phyloP scores from a whole-genome alignment of 2,329 filamentous ascomycete genomes.

The Pseudodiploospora longispora region DNA sequence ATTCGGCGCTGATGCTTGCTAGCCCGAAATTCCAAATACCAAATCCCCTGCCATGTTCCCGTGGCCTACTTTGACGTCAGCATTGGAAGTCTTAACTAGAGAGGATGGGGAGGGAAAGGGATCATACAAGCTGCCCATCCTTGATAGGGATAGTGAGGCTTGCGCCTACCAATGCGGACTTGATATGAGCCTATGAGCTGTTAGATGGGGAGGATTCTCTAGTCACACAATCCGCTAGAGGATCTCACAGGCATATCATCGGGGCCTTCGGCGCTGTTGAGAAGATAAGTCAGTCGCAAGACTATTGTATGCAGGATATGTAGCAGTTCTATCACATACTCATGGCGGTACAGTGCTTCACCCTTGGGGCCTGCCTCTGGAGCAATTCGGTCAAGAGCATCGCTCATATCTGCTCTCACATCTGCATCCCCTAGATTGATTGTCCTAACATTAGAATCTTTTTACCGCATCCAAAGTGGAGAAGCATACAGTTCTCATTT shows the following conservation, averaged over 20 bases:
- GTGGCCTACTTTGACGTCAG: constrained; percentile 35
- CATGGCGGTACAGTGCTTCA: constrained; percentile 70
- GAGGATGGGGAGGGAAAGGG: background rate
- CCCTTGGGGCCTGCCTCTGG: constrained; percentile 68
- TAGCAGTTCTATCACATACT: constrained; percentile 17
- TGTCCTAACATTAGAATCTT: background rate
- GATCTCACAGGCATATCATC: constrained; percentile 82
- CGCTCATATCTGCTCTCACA: constrained; percentile 88
- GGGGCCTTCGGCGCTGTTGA: constrained; percentile 61
- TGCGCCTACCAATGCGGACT: constrained; percentile 80
- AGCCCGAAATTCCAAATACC: constrained; percentile 84
- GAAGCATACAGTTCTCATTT: constrained; percentile 74
- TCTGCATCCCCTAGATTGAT: constrained; percentile 53
- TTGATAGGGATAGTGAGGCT: constrained; percentile 87
- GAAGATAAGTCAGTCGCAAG: background rate
- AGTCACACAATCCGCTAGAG: background rate
- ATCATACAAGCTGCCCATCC: constrained; percentile 64
- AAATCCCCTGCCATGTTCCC: constrained; percentile 80
- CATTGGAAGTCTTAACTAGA: background rate
- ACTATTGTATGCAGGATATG: background rate
- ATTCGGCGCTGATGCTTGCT: constrained; percentile 71
- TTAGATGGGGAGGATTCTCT: background rate
- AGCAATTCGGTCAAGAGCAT: constrained; percentile 84
- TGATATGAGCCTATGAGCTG: constrained; percentile 68
- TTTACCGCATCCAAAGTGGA: too few relatives aligned